These are phyloP conservation scores for Globisporangium echinulatum DNA, from an alignment of 352 stramenopile species.

Conservation along the genomic window DNA sequence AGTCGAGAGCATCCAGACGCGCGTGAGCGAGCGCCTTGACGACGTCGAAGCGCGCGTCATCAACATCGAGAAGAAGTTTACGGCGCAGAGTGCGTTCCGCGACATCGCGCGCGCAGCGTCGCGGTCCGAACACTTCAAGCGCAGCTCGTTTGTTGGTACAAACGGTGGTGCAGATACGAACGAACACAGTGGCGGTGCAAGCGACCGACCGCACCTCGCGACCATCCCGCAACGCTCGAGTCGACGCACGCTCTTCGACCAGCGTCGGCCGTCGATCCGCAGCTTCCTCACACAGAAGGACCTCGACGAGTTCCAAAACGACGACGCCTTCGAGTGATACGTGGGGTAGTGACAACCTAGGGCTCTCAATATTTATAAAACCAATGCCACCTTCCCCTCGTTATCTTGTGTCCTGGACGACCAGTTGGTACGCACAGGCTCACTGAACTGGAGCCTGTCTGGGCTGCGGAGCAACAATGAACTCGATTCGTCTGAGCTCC, in stretches of 20 bases:
- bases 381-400: too few relatives aligned
- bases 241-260: conserved; percentile 3
- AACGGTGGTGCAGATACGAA: not conserved
- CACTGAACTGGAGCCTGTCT: too few relatives aligned
- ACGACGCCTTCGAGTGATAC: conserved; percentile 21
- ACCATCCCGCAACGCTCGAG: not conserved
- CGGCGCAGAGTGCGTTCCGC: conserved; percentile 40
- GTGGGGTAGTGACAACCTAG: too few relatives aligned
- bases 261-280: conserved; percentile 42
- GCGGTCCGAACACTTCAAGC: conserved; percentile 15
- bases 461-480: not conserved
- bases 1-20: conserved; percentile 38
- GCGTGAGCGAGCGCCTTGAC: conserved; percentile 40
- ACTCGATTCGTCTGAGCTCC: not conserved
- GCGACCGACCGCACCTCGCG: not conserved
- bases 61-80: conserved; percentile 40
- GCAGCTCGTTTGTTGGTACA: conserved; percentile 5
- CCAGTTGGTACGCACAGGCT: too few relatives aligned
- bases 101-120: conserved; percentile 29
- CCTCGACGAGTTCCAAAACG: conserved; percentile 50
- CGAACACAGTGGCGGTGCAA: not conserved
- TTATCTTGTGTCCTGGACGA: too few relatives aligned
- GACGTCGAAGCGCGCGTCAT: conserved; percentile 27
- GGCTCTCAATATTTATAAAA: too few relatives aligned
- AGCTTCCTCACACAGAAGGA: conserved; percentile 56